These are phyloP conservation scores for Fomitopsis serialis DNA, from an alignment of 768 basidiomycete species.

Conservation along the genomic window DNA sequence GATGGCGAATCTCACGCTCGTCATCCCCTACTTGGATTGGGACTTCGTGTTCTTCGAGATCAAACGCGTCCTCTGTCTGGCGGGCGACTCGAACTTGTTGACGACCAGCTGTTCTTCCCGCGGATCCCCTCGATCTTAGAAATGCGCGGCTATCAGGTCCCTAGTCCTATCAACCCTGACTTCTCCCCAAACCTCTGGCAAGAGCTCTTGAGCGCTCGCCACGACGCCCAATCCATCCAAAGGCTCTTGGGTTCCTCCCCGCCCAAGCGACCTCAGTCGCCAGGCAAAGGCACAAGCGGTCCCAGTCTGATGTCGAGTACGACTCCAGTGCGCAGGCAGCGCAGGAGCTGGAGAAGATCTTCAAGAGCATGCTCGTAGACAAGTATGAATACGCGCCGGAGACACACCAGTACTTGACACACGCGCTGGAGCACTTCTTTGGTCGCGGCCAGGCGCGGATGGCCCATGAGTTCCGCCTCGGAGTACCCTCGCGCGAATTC, in stretches of 20 bases:
- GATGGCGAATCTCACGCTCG: slow-evolving; percentile 62
- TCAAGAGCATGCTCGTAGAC: slow-evolving; percentile 50
- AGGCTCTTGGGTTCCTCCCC: too few relatives aligned
- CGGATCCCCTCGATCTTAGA: slow-evolving; percentile 27
- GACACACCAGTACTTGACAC: slow-evolving; percentile 45
- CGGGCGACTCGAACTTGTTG: slow-evolving; percentile 69
- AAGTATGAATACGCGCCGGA: slow-evolving; percentile 48
- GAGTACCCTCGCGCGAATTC: slow-evolving; percentile 45
- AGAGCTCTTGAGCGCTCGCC: background rate
- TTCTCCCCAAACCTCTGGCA: background rate
- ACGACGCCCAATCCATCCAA: background rate
- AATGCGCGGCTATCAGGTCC: background rate
- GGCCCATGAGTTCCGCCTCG: slow-evolving; percentile 45
- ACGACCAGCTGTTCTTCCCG: slow-evolving; percentile 67
- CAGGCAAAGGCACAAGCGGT: slow-evolving; percentile 4
- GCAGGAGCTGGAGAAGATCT: slow-evolving; percentile 49
- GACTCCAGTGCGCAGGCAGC: slow-evolving; percentile 33
- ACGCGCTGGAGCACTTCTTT: slow-evolving; percentile 44
- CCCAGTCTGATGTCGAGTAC: slow-evolving; percentile 31
- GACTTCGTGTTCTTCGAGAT: slow-evolving; percentile 52
- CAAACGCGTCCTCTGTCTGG: slow-evolving; percentile 52
- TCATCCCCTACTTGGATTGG: slow-evolving; percentile 61
- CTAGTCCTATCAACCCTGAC: background rate
- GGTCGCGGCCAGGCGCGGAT: slow-evolving; percentile 41
- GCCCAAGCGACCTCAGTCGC: too few relatives aligned